A percentile compares a stretch with the other conserved stretches of the same genome.
phyloP scores from a whole-genome alignment of 2,329 filamentous ascomycete species.

The Hymenoscyphus occultus region DNA sequence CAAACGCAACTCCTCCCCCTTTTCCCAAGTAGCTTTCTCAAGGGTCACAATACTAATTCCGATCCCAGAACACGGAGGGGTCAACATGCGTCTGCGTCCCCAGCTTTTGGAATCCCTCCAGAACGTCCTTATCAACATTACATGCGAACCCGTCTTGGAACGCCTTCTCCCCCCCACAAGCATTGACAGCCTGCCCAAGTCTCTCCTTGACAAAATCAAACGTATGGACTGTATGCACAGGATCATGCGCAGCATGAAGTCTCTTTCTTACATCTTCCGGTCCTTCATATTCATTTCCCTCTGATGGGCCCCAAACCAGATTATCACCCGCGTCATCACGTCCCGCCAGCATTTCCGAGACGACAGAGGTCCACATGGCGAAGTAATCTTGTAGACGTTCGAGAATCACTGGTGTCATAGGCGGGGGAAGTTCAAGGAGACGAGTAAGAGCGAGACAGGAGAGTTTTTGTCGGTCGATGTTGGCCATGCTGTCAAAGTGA shows the following conservation, averaged over 20 bases:
- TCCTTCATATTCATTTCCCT: constrained; percentile 53
- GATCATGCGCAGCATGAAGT: constrained; percentile 56
- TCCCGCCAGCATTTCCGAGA: constrained; percentile 63
- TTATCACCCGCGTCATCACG: constrained; percentile 50
- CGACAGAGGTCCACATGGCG: constrained; percentile 69
- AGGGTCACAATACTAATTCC: neutral
- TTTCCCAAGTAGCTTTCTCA: no score
- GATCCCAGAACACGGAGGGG: constrained; percentile 12
- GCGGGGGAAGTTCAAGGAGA: constrained; percentile 61
- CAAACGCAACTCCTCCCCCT: neutral
- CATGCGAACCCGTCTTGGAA: constrained; percentile 68
- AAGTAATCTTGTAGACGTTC: constrained; percentile 69
- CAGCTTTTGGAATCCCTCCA: constrained; percentile 58
- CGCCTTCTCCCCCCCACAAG: constrained; percentile 59
- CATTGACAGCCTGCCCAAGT: constrained; percentile 56
- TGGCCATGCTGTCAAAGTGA: constrained; percentile 65
- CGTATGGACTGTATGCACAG: constrained; percentile 63
- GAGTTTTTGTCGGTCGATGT: constrained; percentile 65
- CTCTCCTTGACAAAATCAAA: constrained; percentile 62
- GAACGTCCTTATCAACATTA: constrained; percentile 73
- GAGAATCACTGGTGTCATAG: constrained; percentile 52
- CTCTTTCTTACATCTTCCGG: constrained; percentile 53
- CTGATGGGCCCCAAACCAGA: constrained; percentile 46
- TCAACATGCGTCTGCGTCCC: constrained; percentile 16
- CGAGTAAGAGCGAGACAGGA: constrained; percentile 70